Percentiles rank a stretch among this genome's conserved stretches.
Evolutionary conservation across 2,329 filamentous ascomycete species (phyloP).

Genomic region (Ambrosiella beaveri): DNA sequence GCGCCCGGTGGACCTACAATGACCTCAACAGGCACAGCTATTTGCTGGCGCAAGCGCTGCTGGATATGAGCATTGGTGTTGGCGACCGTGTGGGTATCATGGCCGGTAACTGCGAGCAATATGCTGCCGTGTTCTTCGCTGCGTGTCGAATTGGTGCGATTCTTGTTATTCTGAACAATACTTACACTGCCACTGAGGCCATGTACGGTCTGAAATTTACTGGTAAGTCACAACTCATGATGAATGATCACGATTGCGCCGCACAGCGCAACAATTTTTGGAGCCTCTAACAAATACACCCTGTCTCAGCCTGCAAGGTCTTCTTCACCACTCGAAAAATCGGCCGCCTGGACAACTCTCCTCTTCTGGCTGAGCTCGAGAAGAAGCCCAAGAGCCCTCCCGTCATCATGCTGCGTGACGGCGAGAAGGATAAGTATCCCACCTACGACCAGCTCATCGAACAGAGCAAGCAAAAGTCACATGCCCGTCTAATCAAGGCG

Average conservation of each 20-base stretch:
- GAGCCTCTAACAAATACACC: background rate
- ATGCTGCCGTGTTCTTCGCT: constrained; percentile 59
- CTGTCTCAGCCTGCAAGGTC: constrained; percentile 42
- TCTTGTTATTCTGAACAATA: constrained; percentile 67
- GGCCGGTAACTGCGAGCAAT: constrained; percentile 67
- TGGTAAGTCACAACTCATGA: constrained; percentile 26
- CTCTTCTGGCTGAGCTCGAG: constrained; percentile 37
- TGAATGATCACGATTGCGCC: background rate
- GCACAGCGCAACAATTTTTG: background rate
- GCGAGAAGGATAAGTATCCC: constrained; percentile 33
- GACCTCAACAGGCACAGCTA: constrained; percentile 45
- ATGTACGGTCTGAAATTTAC: constrained; percentile 55
- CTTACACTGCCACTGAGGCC: constrained; percentile 58
- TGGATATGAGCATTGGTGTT: constrained; percentile 47
- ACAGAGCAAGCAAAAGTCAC: constrained; percentile 30
- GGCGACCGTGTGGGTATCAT: constrained; percentile 61
- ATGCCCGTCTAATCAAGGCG: constrained; percentile 33
- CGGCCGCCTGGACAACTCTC: constrained; percentile 44
- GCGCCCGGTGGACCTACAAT: constrained; percentile 54
- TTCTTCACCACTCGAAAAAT: constrained; percentile 57
- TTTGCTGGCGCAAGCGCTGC: constrained; percentile 44
- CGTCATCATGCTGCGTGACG: constrained; percentile 45
- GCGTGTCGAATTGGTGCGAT: constrained; percentile 49
- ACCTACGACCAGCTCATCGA: constrained; percentile 43
- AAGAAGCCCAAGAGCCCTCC: constrained; percentile 28